Evolutionary conservation across 805 yeast genomes (phyloP).

Genomic region (Yarrowia divulgata): DNA sequence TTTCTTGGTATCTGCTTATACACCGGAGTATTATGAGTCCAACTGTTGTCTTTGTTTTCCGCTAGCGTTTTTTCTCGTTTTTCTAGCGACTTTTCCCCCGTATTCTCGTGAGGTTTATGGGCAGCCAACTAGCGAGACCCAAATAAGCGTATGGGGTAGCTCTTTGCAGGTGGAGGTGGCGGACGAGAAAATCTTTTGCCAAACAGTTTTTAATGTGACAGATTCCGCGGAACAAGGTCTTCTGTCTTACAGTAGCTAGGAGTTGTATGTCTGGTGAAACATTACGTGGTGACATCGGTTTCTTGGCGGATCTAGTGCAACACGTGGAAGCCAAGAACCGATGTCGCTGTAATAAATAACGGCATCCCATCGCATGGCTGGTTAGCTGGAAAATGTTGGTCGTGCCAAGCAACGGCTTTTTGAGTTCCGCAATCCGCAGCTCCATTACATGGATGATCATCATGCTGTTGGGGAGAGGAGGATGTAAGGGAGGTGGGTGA

Average conservation of each 20-base stretch:
- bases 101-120: background rate
- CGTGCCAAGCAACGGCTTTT: background rate
- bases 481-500: too few relatives aligned
- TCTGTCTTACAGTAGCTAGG: too few relatives aligned
- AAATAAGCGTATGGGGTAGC: background rate
- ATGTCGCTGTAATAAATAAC: too few relatives aligned
- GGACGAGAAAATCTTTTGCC: background rate
- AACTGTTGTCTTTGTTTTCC: background rate
- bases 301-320: background rate
- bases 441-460: too few relatives aligned
- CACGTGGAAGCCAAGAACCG: constrained; percentile 1
- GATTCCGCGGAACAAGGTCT: too few relatives aligned
- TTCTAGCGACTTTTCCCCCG: background rate
- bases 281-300: too few relatives aligned
- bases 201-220: too few relatives aligned
- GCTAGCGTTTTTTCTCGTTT: background rate
- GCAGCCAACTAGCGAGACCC: background rate
- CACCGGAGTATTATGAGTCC: too few relatives aligned
- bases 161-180: background rate
- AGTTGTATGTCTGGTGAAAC: too few relatives aligned
- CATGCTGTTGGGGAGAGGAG: too few relatives aligned
- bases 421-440: background rate
- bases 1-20: too few relatives aligned
- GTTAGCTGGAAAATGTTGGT: background rate
- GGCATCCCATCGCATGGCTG: too few relatives aligned